Percentiles rank a stretch among this genome's conserved stretches.
These are phyloP conservation scores for Ganoderma sp. DNA, from an alignment of 1,284 basidiomycete genomes.

Conservation along the genomic window DNA sequence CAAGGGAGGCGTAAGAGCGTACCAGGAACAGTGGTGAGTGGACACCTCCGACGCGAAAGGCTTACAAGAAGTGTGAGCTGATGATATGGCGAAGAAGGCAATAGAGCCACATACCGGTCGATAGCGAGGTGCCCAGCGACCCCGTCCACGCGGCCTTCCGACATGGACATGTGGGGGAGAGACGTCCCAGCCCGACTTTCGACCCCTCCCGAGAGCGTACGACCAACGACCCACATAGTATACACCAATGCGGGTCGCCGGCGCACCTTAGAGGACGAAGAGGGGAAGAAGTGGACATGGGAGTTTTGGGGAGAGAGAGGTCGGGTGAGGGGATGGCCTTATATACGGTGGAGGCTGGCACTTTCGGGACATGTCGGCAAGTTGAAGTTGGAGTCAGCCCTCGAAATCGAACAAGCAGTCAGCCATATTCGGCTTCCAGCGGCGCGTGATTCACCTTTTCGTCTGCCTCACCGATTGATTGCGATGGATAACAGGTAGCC, in stretches of 20 bases:
- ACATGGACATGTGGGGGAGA: background rate
- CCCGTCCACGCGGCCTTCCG: background rate
- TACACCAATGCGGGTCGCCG: background rate
- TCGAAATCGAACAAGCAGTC: background rate
- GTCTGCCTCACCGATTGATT: conserved; percentile 1
- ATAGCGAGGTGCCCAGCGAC: background rate
- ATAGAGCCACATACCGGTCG: background rate
- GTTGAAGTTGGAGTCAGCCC: background rate
- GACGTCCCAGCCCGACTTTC: conserved; percentile 3
- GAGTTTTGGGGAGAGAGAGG: conserved; percentile 11
- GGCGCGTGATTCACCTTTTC: background rate
- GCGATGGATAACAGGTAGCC: background rate
- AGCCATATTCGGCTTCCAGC: background rate
- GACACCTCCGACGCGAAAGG: background rate
- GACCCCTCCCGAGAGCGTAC: background rate
- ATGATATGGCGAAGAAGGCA: background rate
- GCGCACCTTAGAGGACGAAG: background rate
- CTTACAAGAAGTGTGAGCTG: background rate
- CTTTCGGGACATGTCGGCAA: background rate
- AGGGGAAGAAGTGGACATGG: conserved; percentile 13
- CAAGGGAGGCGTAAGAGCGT: background rate
- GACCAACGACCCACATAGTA: conserved; percentile 1
- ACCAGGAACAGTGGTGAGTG: background rate
- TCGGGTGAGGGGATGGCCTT: background rate
- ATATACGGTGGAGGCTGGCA: background rate